A percentile compares a stretch with the other conserved stretches of the same genome.
These are phyloP conservation scores for Primulina tabacum DNA, from an alignment of 257 asterid genomes.

Conservation along the genomic window DNA sequence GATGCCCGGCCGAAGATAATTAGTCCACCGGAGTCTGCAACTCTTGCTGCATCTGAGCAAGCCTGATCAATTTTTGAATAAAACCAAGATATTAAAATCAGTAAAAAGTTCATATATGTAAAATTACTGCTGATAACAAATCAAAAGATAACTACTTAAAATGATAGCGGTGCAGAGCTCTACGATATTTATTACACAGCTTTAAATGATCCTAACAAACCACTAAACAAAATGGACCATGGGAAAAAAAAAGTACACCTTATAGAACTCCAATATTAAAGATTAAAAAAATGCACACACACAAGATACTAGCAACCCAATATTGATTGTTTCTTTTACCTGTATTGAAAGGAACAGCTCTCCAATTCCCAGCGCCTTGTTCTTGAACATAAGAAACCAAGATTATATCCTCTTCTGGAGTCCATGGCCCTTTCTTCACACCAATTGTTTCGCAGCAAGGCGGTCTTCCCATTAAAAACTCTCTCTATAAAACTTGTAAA, in stretches of 20 bases:
- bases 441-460: conserved; percentile 78
- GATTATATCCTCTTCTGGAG: conserved; percentile 87
- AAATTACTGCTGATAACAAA: no score
- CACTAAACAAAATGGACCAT: neutral
- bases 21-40: conserved; percentile 92
- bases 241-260: neutral
- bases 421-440: conserved; percentile 91
- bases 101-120: neutral
- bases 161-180: conserved; percentile 24
- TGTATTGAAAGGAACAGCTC: conserved; percentile 68
- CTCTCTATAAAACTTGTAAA: neutral
- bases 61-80: conserved; percentile 34
- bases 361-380: conserved; percentile 87
- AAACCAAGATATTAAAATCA: neutral
- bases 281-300: neutral
- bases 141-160: neutral
- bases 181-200: conserved; percentile 36
- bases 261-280: neutral
- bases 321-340: conserved; percentile 30
- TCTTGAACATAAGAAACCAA: conserved; percentile 80
- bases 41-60: conserved; percentile 92
- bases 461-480: conserved; percentile 68
- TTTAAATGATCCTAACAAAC: conserved; percentile 45
- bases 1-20: conserved; percentile 90
- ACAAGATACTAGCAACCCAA: neutral